These are phyloP conservation scores for Centella asiatica DNA, from an alignment of 129 eudicot species.

Conservation along the genomic window DNA sequence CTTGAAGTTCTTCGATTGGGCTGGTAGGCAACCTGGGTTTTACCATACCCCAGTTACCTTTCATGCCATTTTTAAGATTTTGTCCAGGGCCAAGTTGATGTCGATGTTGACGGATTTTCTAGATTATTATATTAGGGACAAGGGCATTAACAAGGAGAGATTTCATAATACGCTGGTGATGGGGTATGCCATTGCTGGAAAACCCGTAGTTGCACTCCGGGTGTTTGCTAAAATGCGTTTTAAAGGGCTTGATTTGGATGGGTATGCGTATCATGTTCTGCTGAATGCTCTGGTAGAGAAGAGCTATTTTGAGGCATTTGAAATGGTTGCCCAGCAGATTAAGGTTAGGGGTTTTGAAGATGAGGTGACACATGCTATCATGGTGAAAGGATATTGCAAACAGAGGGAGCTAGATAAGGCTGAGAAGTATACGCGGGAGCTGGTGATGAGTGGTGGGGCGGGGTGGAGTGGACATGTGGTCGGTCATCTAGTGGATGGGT, in stretches of 20 bases:
- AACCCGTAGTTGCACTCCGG: conserved; percentile 54
- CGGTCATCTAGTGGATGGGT: conserved; percentile 45
- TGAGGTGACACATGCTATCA: conserved; percentile 44
- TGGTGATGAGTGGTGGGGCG: conserved; percentile 24
- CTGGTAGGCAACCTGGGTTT: conserved; percentile 70
- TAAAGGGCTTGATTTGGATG: conserved; percentile 58
- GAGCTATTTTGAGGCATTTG: conserved; percentile 41
- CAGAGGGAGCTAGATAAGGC: conserved; percentile 51
- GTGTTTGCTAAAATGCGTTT: conserved; percentile 75
- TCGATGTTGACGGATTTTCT: conserved; percentile 52
- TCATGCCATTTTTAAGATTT: conserved; percentile 51
- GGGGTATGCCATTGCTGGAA: conserved; percentile 85
- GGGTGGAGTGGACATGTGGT: conserved; percentile 28
- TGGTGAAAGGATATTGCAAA: conserved; percentile 37
- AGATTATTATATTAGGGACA: conserved; percentile 23
- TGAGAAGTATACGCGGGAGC: conserved; percentile 44
- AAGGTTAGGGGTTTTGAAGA: conserved; percentile 42
- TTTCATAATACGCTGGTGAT: conserved; percentile 52
- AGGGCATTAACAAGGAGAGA: conserved; percentile 19
- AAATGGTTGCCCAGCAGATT: conserved; percentile 56
- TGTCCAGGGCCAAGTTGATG: conserved; percentile 39
- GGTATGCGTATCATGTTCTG: conserved; percentile 56
- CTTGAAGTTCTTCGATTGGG: conserved; percentile 90
- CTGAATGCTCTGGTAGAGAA: conserved; percentile 67
- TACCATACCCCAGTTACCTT: conserved; percentile 63